Evolutionary conservation across 2,329 filamentous ascomycete genomes (phyloP).

Genomic region (Didymella pomorum): DNA sequence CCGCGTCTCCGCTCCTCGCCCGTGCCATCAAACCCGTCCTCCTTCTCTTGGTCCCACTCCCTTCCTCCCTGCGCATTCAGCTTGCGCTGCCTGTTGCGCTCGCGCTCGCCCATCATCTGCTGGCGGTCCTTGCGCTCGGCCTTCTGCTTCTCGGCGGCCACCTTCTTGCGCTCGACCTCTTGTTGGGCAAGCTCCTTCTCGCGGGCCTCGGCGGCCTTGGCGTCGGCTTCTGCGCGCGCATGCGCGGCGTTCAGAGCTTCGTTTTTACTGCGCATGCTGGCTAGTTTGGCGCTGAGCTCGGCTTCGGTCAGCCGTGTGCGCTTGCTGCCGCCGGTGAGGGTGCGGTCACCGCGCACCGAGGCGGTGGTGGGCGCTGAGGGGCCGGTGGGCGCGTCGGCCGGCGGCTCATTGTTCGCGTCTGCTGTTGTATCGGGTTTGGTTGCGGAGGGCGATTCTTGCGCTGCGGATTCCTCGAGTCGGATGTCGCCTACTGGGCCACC

Average conservation of each 20-base stretch:
- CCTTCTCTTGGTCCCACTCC: slow-evolving; percentile 71
- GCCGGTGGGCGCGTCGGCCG: slow-evolving; percentile 30
- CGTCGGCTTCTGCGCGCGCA: slow-evolving; percentile 72
- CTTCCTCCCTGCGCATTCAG: slow-evolving; percentile 65
- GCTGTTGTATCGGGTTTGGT: slow-evolving; percentile 29
- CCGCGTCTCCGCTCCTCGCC: slow-evolving; percentile 54
- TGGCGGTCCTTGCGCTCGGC: slow-evolving; percentile 62
- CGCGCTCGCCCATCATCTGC: slow-evolving; percentile 69
- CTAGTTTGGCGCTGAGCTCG: slow-evolving; percentile 68
- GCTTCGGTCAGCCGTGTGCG: slow-evolving; percentile 64
- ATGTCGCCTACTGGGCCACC: slow-evolving; percentile 20
- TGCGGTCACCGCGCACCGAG: slow-evolving; percentile 47
- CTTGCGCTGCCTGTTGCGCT: slow-evolving; percentile 67
- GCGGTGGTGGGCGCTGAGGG: slow-evolving; percentile 35
- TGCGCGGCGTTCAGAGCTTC: slow-evolving; percentile 67
- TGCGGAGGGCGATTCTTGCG: neutral
- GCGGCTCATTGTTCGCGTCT: slow-evolving; percentile 21
- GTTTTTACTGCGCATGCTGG: slow-evolving; percentile 68
- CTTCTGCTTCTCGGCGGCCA: slow-evolving; percentile 47
- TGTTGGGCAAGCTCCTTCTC: slow-evolving; percentile 66
- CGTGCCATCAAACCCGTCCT: slow-evolving; percentile 60
- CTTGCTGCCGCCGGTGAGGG: slow-evolving; percentile 43
- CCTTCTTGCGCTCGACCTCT: slow-evolving; percentile 51
- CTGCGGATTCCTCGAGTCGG: slow-evolving; percentile 15
- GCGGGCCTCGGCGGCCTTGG: slow-evolving; percentile 69